Conservation (phyloP, 768 basidiomycete genomes). For the Nidula microcarpa region DNA sequence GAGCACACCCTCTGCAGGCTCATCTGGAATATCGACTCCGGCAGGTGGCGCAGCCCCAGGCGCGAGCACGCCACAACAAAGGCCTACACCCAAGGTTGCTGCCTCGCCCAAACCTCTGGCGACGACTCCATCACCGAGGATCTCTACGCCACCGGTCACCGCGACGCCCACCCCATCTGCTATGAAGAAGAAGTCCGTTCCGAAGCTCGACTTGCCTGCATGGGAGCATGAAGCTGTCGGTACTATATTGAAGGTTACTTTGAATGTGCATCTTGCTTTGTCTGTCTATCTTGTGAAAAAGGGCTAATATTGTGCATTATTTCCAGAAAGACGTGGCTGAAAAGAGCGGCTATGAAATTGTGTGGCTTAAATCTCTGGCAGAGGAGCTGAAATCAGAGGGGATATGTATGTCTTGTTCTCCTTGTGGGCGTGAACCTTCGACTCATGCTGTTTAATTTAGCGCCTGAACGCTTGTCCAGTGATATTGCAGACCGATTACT, state of each 20-base stretch:
- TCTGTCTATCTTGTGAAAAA: not conserved
- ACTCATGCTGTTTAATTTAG: conserved; percentile 15
- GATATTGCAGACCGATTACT: conserved; percentile 76
- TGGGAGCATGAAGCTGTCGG: conserved; percentile 79
- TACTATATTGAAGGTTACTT: conserved; percentile 71
- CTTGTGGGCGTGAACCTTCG: conserved; percentile 2
- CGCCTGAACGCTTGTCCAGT: conserved; percentile 40
- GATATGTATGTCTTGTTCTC: conserved; percentile 31
- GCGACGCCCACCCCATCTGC: conserved; percentile 21
- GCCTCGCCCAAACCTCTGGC: conserved; percentile 14
- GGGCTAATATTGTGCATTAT: conserved; percentile 6
- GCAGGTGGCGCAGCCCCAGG: conserved; percentile 16
- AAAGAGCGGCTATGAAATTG: conserved; percentile 58
- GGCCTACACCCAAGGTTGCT: conserved; percentile 28
- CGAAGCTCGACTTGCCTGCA: conserved; percentile 47
- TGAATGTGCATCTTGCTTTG: conserved; percentile 53
- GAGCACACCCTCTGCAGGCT: conserved; percentile 10
- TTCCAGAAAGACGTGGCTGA: conserved; percentile 56
- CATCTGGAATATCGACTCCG: conserved; percentile 22
- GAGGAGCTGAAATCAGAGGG: conserved; percentile 65
- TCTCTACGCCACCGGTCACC: conserved; percentile 10
- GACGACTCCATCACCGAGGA: conserved; percentile 24
- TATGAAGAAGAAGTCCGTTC: conserved; percentile 48
- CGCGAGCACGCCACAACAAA: conserved; percentile 30
- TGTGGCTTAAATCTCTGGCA: conserved; percentile 80